Percentiles rank a stretch among this genome's conserved stretches.
phyloP scores from a whole-genome alignment of 257 asterid genomes.

The Rauvolfia tetraphylla region DNA sequence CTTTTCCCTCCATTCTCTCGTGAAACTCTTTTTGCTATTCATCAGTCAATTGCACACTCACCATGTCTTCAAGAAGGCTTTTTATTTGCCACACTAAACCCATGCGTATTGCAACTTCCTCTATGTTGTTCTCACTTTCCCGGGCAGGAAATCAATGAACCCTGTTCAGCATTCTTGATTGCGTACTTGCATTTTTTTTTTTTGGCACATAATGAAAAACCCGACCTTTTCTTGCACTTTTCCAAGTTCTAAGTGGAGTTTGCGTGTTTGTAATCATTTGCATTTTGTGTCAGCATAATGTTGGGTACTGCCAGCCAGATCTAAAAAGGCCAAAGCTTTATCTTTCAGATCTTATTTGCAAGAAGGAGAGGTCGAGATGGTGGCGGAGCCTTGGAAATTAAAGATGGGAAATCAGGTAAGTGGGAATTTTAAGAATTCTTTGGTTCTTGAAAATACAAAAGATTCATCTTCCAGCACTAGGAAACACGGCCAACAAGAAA shows the following conservation, averaged over 20 bases:
- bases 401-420: constrained; percentile 94
- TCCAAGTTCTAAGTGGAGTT: neutral
- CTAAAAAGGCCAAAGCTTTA: constrained; percentile 32
- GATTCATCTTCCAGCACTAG: constrained; percentile 42
- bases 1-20: constrained; percentile 19
- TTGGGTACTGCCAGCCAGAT: constrained; percentile 33
- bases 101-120: constrained; percentile 26
- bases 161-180: constrained; percentile 13
- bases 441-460: constrained; percentile 53
- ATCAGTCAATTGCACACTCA: constrained; percentile 23
- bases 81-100: constrained; percentile 9
- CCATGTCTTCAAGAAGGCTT: constrained; percentile 20
- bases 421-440: constrained; percentile 70
- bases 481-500: constrained; percentile 33
- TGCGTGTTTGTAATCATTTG: neutral
- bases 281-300: constrained; percentile 4
- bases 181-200: constrained; percentile 10
- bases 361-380: constrained; percentile 50
- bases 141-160: constrained; percentile 23
- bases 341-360: constrained; percentile 26
- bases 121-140: constrained; percentile 33
- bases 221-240: constrained; percentile 5
- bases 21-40: constrained; percentile 13
- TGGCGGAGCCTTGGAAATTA: constrained; percentile 83
- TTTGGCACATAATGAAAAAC: neutral